Base-by-base conservation (phyloP, 306 rosid species). In the Spatholobus suberectus region DNA sequence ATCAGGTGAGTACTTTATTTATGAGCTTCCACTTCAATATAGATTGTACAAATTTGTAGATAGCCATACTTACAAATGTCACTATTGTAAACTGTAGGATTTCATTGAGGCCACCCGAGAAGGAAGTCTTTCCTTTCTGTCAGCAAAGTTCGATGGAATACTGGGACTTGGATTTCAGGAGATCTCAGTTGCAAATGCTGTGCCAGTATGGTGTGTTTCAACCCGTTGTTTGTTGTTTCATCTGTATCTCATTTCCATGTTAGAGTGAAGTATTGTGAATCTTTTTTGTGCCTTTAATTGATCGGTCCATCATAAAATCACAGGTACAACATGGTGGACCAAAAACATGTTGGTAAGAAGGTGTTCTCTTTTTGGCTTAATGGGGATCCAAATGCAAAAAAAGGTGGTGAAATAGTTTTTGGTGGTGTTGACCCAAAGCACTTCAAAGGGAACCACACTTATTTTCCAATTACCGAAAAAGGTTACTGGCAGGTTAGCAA, bases 351-450 rank as follows among this genome's bases (percentile, higher is more conserved):
- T 2, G 10, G 74, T 14, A 93, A 91, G 63, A 80, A 92, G 74
- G 94, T 94, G 49, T 94, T 94, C 90, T 94, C 97, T 44, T 92
- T 94, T 79, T 94, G 98, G 98, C 93, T 94, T 38, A 91, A 84
- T 79, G 90, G 92, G 68, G 89, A 92, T 81, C 89, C 82, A 13
- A 78, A 81, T 6, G 94, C 92, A 2, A 68, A 75, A 67, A 89
- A 88, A 51, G 98, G 98, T 40, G 98, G 98, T 62, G 97, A 94
- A 78, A 3, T 94, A 76, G 74, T 94, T 76, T 90, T 94, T 40
- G 98, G 98, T 37, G 97, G 98, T 34, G 89, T 91, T 55, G 92
- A 94, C 81, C 74, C 84, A 9, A 89, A 84, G 58, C 98, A 94
- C 79, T 94, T 84, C 54, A 92, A 87, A 83, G 98, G 98, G 84